These are phyloP conservation scores for Cryptosporidium viatorum DNA, from an alignment of 169 alveolate genomes.

Conservation along the genomic window DNA sequence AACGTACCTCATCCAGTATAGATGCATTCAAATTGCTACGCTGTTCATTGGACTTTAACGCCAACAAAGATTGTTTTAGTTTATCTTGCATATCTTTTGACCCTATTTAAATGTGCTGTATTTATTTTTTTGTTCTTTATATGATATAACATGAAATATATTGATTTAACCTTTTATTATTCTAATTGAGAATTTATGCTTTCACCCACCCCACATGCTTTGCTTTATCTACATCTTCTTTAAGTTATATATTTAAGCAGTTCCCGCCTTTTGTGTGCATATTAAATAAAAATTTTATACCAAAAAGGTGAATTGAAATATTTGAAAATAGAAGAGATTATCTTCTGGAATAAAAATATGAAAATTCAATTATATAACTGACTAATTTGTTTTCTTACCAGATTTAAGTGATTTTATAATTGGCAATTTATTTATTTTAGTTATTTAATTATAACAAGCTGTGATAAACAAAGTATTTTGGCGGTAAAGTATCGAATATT, in stretches of 20 bases:
- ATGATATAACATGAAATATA: background rate
- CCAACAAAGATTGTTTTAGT: background rate
- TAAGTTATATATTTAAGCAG: too few relatives aligned
- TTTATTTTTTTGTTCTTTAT: background rate
- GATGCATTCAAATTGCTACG: conserved; percentile 30
- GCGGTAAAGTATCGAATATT: background rate
- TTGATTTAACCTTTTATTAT: background rate
- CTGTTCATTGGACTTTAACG: conserved; percentile 18
- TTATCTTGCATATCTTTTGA: conserved; percentile 3
- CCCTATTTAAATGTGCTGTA: background rate
- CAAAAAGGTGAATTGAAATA: background rate
- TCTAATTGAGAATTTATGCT: background rate
- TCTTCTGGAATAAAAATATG: background rate
- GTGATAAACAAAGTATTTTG: background rate
- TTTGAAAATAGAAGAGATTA: background rate
- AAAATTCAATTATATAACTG: background rate
- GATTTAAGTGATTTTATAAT: background rate
- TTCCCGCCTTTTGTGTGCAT: conserved; percentile 54
- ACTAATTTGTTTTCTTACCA: background rate
- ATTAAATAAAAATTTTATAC: background rate
- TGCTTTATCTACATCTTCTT: background rate
- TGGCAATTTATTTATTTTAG: background rate
- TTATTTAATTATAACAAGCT: background rate
- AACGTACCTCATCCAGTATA: conserved; percentile 63
- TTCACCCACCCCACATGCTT: conserved; percentile 25